phyloP scores from a whole-genome alignment of 2,329 filamentous ascomycete species.

The Boeremia exigua region DNA sequence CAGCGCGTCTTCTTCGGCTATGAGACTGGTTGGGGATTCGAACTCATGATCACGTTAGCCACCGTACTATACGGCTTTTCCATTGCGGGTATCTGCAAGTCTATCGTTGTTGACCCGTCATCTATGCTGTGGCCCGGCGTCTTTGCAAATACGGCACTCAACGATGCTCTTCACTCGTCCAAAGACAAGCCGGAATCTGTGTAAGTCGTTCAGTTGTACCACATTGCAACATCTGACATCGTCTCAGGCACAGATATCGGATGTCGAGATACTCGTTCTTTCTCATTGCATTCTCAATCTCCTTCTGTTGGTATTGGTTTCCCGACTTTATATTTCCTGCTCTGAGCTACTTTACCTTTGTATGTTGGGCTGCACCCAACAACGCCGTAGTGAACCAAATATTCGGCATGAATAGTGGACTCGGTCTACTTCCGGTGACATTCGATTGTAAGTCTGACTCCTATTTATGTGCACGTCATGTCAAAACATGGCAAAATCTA shows the following conservation, averaged over 20 bases:
- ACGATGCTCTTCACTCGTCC: not conserved
- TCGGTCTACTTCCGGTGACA: not conserved
- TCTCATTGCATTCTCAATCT: not conserved
- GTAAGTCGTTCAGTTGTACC: not conserved
- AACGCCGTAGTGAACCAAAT: not conserved
- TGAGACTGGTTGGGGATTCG: not conserved
- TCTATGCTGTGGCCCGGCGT: not conserved
- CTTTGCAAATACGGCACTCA: not conserved
- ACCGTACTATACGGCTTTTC: not conserved
- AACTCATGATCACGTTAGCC: not conserved
- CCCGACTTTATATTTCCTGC: not conserved
- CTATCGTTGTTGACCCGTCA: not conserved
- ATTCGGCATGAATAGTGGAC: not conserved
- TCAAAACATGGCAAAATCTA: no score
- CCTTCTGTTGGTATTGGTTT: not conserved
- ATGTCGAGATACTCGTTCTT: slow-evolving; percentile 1
- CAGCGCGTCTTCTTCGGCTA: slow-evolving; percentile 1
- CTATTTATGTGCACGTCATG: no score
- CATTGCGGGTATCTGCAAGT: not conserved
- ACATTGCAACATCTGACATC: not conserved
- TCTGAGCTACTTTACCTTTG: not conserved
- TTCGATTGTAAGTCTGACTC: not conserved
- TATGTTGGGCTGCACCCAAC: not conserved
- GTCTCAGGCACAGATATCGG: not conserved
- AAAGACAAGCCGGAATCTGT: not conserved